phyloP scores from a whole-genome alignment of 2,329 filamentous ascomycete species.

The Neoscytalidium dimidiatum region DNA sequence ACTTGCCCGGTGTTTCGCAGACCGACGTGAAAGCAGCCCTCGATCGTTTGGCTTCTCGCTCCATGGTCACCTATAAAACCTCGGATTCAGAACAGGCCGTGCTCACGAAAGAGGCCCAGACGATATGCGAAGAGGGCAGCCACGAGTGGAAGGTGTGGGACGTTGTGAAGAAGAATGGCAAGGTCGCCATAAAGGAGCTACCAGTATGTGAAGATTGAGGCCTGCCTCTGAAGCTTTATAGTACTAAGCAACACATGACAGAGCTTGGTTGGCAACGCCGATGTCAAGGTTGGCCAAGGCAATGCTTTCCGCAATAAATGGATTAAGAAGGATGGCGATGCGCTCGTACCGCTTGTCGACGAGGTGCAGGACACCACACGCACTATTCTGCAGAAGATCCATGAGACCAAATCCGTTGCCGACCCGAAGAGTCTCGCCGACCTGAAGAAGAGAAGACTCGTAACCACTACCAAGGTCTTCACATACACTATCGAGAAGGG shows the following conservation, averaged over 20 bases:
- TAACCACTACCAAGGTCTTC: constrained; percentile 81
- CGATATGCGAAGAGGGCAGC: constrained; percentile 59
- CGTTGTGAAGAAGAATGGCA: constrained; percentile 47
- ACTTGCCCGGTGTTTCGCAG: constrained; percentile 49
- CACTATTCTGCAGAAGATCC: constrained; percentile 72
- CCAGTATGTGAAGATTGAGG: constrained; percentile 35
- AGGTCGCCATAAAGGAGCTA: constrained; percentile 49
- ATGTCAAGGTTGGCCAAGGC: constrained; percentile 85
- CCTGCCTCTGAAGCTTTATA: background rate
- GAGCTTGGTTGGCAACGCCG: constrained; percentile 55
- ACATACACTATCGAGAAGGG: constrained; percentile 84
- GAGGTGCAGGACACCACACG: constrained; percentile 79
- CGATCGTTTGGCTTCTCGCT: constrained; percentile 79
- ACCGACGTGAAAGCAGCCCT: constrained; percentile 77
- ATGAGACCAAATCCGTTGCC: constrained; percentile 66
- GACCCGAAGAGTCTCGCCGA: constrained; percentile 79
- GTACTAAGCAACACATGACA: constrained; percentile 46
- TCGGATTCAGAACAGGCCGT: constrained; percentile 76
- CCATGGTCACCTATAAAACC: constrained; percentile 85
- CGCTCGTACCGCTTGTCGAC: constrained; percentile 60
- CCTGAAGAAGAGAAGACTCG: constrained; percentile 87
- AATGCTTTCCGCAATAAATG: constrained; percentile 83
- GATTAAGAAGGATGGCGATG: constrained; percentile 64
- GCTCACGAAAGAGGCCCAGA: constrained; percentile 79
- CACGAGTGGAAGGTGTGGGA: constrained; percentile 56